Conservation (phyloP, 345 rosid genomes). For the Populus alba region DNA sequence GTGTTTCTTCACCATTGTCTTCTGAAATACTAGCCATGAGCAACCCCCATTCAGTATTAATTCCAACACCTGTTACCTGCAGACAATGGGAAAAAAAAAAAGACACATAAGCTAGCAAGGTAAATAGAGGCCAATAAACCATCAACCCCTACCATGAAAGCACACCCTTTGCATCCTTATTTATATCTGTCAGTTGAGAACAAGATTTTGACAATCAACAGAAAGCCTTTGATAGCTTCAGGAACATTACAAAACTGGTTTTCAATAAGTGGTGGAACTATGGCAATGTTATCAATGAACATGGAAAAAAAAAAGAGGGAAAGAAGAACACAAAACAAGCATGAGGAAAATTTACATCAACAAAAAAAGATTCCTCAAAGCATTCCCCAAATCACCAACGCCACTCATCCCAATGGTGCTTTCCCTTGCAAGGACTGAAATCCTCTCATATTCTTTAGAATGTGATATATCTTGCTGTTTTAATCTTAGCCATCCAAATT, state of each 20-base stretch:
- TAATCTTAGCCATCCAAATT: not conserved
- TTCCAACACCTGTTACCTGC: slow-evolving; percentile 34
- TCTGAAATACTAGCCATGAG: slow-evolving; percentile 41
- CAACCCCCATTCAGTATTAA: slow-evolving; percentile 38
- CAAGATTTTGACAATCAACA: not conserved
- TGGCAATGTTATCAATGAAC: not conserved
- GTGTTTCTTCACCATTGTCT: slow-evolving; percentile 42
- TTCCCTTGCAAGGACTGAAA: not conserved
- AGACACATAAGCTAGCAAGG: not conserved
- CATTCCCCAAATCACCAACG: not conserved
- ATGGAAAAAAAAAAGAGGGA: not conserved
- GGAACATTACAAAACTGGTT: not conserved
- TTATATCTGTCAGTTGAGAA: not conserved
- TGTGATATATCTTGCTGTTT: not conserved
- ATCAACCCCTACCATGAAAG: not conserved
- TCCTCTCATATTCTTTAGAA: not conserved
- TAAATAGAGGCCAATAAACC: not conserved
- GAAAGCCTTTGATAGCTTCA: not conserved
- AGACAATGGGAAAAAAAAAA: not conserved
- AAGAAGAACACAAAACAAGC: not conserved
- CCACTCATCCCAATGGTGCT: not conserved
- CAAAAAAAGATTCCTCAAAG: not conserved
- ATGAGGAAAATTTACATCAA: not conserved
- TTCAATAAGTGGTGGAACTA: not conserved
- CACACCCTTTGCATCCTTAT: not conserved